A percentile compares a stretch with the other conserved stretches of the same genome.
These are phyloP conservation scores for Rhynchospora tenuis DNA, from an alignment of 176 grass and related monocot genomes.

Conservation along the genomic window DNA sequence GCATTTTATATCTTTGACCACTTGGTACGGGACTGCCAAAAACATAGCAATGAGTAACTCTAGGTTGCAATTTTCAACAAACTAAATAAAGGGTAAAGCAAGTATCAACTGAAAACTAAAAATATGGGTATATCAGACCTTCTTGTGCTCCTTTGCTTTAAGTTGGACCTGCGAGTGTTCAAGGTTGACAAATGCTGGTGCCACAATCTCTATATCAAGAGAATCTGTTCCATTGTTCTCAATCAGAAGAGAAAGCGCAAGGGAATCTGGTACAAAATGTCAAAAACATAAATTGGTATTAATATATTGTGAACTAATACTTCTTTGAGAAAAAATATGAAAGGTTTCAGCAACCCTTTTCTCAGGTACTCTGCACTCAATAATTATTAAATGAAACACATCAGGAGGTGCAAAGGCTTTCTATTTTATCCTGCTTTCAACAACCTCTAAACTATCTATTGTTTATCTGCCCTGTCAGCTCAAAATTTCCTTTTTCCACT, in stretches of 20 bases:
- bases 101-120: background rate
- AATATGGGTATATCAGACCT: slow-evolving; percentile 40
- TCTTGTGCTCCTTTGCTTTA: slow-evolving; percentile 43
- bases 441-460: too few relatives aligned
- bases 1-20: background rate
- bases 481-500: too few relatives aligned
- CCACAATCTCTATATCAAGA: slow-evolving; percentile 58
- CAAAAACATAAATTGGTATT: background rate
- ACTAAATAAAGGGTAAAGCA: background rate
- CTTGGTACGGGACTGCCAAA: background rate
- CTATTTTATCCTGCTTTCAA: too few relatives aligned
- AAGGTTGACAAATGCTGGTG: slow-evolving; percentile 52
- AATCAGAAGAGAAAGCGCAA: slow-evolving; percentile 76
- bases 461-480: too few relatives aligned
- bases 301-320: slow-evolving; percentile 8
- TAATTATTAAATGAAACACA: background rate
- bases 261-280: slow-evolving; percentile 53
- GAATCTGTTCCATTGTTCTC: slow-evolving; percentile 52
- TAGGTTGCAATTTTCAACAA: background rate
- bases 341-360: background rate
- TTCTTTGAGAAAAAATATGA: background rate
- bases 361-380: background rate
- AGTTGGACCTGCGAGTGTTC: slow-evolving; percentile 44
- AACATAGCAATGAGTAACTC: background rate
- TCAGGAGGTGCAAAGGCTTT: background rate